Evolutionary conservation across 1,284 basidiomycete species (phyloP).

Genomic region (Melanopsichium pennsylvanicum): DNA sequence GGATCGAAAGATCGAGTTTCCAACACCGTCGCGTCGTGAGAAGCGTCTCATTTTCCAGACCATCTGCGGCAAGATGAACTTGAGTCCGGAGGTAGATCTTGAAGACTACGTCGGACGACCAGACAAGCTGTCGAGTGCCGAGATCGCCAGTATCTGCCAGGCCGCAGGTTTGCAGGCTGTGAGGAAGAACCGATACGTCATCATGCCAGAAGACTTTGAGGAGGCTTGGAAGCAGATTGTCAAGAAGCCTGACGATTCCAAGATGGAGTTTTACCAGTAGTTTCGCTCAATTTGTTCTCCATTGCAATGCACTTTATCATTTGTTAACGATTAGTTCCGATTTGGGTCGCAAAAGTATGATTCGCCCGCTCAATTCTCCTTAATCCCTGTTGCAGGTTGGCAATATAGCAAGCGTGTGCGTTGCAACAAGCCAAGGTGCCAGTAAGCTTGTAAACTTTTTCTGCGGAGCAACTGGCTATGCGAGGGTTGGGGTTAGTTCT

Average conservation of each 20-base stretch:
- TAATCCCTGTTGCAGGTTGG: too few relatives aligned
- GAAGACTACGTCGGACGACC: constrained; percentile 98
- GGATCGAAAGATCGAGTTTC: constrained; percentile 99
- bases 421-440: too few relatives aligned
- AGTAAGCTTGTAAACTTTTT: too few relatives aligned
- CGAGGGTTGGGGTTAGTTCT: too few relatives aligned
- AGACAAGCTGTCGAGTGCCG: constrained; percentile 92
- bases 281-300: not conserved
- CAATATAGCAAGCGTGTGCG: too few relatives aligned
- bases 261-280: constrained; percentile 65
- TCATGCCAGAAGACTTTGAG: constrained; percentile 96
- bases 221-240: constrained; percentile 64
- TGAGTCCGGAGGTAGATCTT: constrained; percentile 95
- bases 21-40: constrained; percentile 89
- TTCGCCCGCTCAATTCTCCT: too few relatives aligned
- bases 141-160: constrained; percentile 95
- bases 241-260: constrained; percentile 62
- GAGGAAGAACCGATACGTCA: constrained; percentile 95
- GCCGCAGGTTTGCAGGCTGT: constrained; percentile 98
- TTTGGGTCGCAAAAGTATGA: too few relatives aligned
- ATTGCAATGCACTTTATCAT: constrained; percentile 15
- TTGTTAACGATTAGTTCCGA: not conserved
- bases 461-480: too few relatives aligned
- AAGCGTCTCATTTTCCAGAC: constrained; percentile 99
- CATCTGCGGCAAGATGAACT: constrained; percentile 95